Percentiles rank a stretch among this genome's conserved stretches.
Evolutionary conservation across 331 rosid genomes (phyloP).

Genomic region (Rosa hybrid): DNA sequence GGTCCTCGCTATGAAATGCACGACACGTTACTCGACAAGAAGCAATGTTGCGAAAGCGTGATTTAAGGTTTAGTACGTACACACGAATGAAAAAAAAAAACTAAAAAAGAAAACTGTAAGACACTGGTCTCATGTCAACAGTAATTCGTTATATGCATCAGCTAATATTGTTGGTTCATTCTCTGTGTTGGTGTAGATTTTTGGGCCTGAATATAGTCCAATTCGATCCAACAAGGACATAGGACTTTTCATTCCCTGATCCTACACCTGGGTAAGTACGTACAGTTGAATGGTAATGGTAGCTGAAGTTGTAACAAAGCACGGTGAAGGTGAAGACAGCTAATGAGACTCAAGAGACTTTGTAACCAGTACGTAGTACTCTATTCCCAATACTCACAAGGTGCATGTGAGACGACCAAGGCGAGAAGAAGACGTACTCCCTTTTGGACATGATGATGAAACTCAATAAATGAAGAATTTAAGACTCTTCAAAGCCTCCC

Average conservation of each 20-base stretch:
- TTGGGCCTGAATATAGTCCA: neutral
- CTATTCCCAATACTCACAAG: slow-evolving; percentile 14
- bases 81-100: too few species aligned
- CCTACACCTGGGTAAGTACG: too few species aligned
- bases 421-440: neutral
- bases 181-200: neutral
- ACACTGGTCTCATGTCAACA: neutral
- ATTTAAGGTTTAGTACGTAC: too few species aligned
- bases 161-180: neutral
- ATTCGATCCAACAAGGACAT: neutral
- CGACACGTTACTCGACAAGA: neutral
- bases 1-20: neutral
- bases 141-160: neutral
- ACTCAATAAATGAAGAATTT: slow-evolving; percentile 62
- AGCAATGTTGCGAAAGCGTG: too few species aligned
- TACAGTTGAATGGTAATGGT: neutral
- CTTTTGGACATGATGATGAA: neutral
- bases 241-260: neutral
- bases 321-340: neutral
- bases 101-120: neutral
- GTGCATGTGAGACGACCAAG: neutral
- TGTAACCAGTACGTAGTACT: neutral
- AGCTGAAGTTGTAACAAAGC: neutral
- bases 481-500: slow-evolving; percentile 55
- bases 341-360: neutral